phyloP scores from a whole-genome alignment of 2,329 filamentous ascomycete genomes.

The Scedosporium aurantiacum region DNA sequence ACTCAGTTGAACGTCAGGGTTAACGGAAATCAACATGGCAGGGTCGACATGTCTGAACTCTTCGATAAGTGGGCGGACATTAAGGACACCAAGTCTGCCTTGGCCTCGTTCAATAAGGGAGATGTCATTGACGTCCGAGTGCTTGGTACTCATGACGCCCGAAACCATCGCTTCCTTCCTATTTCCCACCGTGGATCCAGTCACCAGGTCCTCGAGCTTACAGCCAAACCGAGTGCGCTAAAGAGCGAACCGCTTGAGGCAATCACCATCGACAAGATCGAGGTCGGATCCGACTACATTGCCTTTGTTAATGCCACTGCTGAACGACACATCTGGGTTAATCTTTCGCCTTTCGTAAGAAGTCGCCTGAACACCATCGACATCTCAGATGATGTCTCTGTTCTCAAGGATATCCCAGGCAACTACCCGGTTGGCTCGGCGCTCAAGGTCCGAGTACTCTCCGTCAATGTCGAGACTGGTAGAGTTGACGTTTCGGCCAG shows the following conservation, averaged over 20 bases:
- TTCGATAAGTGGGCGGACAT: constrained; percentile 88
- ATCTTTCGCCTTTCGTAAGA: constrained; percentile 75
- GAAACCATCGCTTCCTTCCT: constrained; percentile 82
- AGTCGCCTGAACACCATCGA: constrained; percentile 76
- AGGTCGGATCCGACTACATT: constrained; percentile 59
- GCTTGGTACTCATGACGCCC: constrained; percentile 79
- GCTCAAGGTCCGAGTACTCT: constrained; percentile 66
- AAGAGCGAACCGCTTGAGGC: constrained; percentile 33
- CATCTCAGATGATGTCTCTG: constrained; percentile 74
- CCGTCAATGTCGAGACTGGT: constrained; percentile 60
- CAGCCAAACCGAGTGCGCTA: constrained; percentile 61
- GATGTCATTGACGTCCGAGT: constrained; percentile 65
- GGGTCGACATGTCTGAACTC: constrained; percentile 81
- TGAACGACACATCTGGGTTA: constrained; percentile 77
- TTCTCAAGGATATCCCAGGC: constrained; percentile 61
- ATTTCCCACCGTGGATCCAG: constrained; percentile 75
- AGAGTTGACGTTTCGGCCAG: constrained; percentile 73
- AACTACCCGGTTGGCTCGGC: constrained; percentile 90
- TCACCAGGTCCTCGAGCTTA: constrained; percentile 79
- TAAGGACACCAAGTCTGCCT: constrained; percentile 65
- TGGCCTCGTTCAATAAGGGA: constrained; percentile 62
- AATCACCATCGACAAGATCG: constrained; percentile 61
- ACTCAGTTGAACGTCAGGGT: constrained; percentile 89
- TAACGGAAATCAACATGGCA: constrained; percentile 64
- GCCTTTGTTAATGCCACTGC: constrained; percentile 87